These are phyloP conservation scores for Saccharomycopsis sp. DNA, from an alignment of 805 yeast species.

Conservation along the genomic window DNA sequence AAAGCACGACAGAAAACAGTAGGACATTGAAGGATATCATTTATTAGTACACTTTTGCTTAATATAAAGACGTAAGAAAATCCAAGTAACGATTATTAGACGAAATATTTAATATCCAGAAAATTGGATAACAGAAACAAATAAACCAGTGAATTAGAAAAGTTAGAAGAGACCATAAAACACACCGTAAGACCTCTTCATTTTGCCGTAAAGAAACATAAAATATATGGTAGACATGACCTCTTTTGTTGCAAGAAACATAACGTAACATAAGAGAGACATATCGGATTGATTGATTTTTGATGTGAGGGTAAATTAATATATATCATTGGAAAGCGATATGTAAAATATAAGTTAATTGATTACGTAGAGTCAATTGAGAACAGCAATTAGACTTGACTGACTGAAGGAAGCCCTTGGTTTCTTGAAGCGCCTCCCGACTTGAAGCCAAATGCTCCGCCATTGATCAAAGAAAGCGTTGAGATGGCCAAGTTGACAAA, in stretches of 20 bases:
- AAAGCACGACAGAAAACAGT: neutral
- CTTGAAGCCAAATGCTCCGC: conserved; percentile 46
- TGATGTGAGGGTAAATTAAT: neutral
- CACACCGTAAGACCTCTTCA: neutral
- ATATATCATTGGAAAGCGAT: neutral
- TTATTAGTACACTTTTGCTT: neutral
- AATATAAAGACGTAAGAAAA: neutral
- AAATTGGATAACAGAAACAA: neutral
- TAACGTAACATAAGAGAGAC: neutral
- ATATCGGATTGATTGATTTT: neutral
- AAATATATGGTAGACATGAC: neutral
- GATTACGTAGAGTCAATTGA: neutral
- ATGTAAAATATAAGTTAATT: neutral
- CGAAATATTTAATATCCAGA: neutral
- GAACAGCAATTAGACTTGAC: conserved; percentile 13
- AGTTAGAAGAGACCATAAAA: neutral
- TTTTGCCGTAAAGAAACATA: neutral
- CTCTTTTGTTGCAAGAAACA: neutral
- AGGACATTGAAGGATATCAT: neutral
- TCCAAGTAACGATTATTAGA: neutral
- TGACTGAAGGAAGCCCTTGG: conserved; percentile 15
- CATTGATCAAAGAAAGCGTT: conserved; percentile 44
- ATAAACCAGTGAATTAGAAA: neutral
- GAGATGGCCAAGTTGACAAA: conserved; percentile 55
- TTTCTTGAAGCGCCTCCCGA: conserved; percentile 4